Base-by-base conservation (phyloP, 2,329 filamentous ascomycete species). In the Aureobasidium sp. region DNA sequence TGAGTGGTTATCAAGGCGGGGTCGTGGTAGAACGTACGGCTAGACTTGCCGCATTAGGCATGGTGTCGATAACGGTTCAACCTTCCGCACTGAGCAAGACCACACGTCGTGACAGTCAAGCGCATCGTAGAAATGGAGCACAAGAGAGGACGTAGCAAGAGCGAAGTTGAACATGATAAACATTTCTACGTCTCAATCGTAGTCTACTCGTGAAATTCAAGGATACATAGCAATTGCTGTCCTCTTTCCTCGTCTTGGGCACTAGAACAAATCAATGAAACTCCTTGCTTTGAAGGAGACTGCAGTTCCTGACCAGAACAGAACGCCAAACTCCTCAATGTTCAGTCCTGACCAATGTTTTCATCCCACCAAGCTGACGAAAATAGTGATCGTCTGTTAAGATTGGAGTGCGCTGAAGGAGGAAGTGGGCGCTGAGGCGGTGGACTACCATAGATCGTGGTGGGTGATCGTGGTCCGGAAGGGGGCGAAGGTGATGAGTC, bases 161-260 rank as follows among this genome's bases (percentile, higher is more conserved):
- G 20, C 31, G 27, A 34, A 31, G 17, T 56, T 44, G 52, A 56
- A 44, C 52, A 14, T 56, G 52, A 56, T 56, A 44, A 42, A 37
- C 52, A 56, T 56, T 12, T 56, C n/a, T 56, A 56, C 52, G 52
- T 44, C 11, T 22, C 17, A 44, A 44, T 56, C 52, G 52, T 56
- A 44, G 56, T 41, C 56, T 49, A 59, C 22, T 59, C 56, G 34
- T 59, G 17, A 41, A 22, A 49, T 59, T 17, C 31, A 37, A 48
- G 22, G 22, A 59, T 41, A 17, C 29, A 22, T n/a, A 45, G 29
- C 39, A 17, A 29, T 20, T 59, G 55, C 20, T 39, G 15, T 34
- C 31, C 44, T 36, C 11, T 2, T n/a, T 37, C 11, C n/a, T 25
- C 11, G 15, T 2, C 12, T 25, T 27, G 11, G 15, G n/a, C 29